Evolutionary conservation across 345 rosid species (phyloP), one percentile per base, ranked within the genome.

Genomic region (Durio zibethinus): DNA sequence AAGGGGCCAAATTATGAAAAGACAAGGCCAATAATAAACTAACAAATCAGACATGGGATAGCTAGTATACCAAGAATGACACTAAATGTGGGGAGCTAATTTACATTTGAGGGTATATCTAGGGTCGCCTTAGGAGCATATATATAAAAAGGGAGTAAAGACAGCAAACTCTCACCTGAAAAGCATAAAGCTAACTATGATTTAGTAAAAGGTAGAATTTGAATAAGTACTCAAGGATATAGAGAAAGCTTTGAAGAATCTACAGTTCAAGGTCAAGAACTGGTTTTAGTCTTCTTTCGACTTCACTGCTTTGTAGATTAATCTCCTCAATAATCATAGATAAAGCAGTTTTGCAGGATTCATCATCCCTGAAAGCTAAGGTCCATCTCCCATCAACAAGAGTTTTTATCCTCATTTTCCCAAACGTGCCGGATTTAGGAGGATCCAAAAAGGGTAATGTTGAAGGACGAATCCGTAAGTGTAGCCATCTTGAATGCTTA

Each of bases 341-440:
- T 59, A 81, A 80, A 65, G 97, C 98, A 54, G 83, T 76, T 81
- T 86, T 82, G 90, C 99, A 94, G 25, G 93, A 87, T 66, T 86
- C 91, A 21, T 94, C 94, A 59, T 89, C 91, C 78, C 88, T 84
- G 85, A 97, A 97, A 73, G 99, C 97, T 70, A 97, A 79, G 67
- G 93, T 91, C 99, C 97, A 97, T 90, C 94, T 90, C 61, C 99
- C 99, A 64, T 97, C 98, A 21, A 93, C 95, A 65, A 92, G 78
- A 78, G 90, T 77, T 86, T 88, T 96, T n/a, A 90, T 53, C 83
- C 84, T 88, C 9, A 72, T 73, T 79, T 82, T 90, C 54, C 83
- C 84, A 54, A 75, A 76, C 38, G 77, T 57, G 61, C 68, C 82
- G 57, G 85, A 66, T 85, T 86, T 92, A 57, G 85, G 79, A 69